A percentile compares a stretch with the other conserved stretches of the same genome.
Evolutionary conservation across 176 grass and related monocot genomes (phyloP).

Genomic region (Triticum turgidum): DNA sequence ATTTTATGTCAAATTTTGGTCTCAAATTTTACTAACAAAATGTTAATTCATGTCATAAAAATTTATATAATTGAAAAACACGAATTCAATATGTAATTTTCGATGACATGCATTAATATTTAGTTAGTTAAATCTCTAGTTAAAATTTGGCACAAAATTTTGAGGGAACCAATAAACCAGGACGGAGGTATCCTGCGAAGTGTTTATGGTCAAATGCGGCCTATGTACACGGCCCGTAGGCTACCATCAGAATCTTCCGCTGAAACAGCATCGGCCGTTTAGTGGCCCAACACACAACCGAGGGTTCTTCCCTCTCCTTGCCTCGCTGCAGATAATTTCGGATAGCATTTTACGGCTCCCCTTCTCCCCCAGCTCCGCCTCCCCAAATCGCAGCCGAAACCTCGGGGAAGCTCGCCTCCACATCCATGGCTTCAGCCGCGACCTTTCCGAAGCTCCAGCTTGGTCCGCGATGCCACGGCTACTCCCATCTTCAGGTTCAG

Average conservation of each 20-base stretch:
- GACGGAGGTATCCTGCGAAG: too few species aligned
- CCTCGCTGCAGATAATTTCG: constrained; percentile 31
- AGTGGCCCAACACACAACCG: neutral
- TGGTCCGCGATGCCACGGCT: neutral
- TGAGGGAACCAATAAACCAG: too few species aligned
- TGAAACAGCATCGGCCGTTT: neutral
- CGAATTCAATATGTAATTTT: too few species aligned
- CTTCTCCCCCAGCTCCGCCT: neutral
- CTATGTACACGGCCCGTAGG: neutral
- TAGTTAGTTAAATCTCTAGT: too few species aligned
- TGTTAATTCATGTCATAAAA: too few species aligned
- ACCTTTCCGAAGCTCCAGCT: constrained; percentile 30
- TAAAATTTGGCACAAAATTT: too few species aligned
- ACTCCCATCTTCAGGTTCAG: constrained; percentile 18
- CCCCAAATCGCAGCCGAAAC: neutral
- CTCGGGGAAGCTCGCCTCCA: neutral
- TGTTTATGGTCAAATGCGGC: too few species aligned
- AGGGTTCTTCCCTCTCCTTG: neutral
- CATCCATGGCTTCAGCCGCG: constrained; percentile 44
- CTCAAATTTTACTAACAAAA: too few species aligned
- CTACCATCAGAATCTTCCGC: neutral
- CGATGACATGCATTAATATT: too few species aligned
- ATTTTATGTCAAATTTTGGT: too few species aligned
- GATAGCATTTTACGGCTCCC: constrained; percentile 34
- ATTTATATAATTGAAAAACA: too few species aligned